phyloP scores from a whole-genome alignment of 805 yeast species.

The Kuraishia borneana region DNA sequence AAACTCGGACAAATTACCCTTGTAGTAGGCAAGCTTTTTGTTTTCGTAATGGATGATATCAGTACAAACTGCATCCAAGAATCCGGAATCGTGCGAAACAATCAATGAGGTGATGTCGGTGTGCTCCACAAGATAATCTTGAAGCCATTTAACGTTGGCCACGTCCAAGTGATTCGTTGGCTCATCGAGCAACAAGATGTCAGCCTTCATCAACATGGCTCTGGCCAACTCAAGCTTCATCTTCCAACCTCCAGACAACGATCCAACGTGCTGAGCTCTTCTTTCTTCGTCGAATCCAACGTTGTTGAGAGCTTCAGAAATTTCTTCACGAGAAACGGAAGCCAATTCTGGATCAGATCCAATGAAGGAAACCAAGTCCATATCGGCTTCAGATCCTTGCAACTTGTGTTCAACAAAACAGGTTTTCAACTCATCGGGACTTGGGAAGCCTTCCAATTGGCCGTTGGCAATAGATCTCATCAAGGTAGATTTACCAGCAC shows the following conservation, averaged over 20 bases:
- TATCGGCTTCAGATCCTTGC: slow-evolving; percentile 89
- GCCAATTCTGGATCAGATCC: slow-evolving; percentile 78
- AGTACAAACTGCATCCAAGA: slow-evolving; percentile 90
- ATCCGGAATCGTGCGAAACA: slow-evolving; percentile 97
- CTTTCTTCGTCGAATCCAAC: slow-evolving; percentile 93
- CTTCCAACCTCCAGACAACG: slow-evolving; percentile 98
- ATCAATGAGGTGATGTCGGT: slow-evolving; percentile 86
- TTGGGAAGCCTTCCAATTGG: slow-evolving; percentile 95
- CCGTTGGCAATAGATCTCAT: slow-evolving; percentile 97
- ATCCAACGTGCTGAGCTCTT: slow-evolving; percentile 83
- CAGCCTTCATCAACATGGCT: slow-evolving; percentile 97
- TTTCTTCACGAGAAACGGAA: slow-evolving; percentile 53
- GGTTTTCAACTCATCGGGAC: slow-evolving; percentile 73
- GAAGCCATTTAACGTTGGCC: slow-evolving; percentile 84
- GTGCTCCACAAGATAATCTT: slow-evolving; percentile 75
- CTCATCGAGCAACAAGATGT: slow-evolving; percentile 87
- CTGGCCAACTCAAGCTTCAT: slow-evolving; percentile 98
- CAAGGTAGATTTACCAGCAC: slow-evolving; percentile 96
- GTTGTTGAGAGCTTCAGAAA: slow-evolving; percentile 60
- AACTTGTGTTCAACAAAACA: slow-evolving; percentile 96
- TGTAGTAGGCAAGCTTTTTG: slow-evolving; percentile 88
- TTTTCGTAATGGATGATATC: slow-evolving; percentile 95
- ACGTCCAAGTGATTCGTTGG: slow-evolving; percentile 99
- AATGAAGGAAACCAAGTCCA: slow-evolving; percentile 81
- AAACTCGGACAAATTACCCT: slow-evolving; percentile 89